phyloP scores from a whole-genome alignment of 1,139 yeast genomes.

The Ogataea hybrid region DNA sequence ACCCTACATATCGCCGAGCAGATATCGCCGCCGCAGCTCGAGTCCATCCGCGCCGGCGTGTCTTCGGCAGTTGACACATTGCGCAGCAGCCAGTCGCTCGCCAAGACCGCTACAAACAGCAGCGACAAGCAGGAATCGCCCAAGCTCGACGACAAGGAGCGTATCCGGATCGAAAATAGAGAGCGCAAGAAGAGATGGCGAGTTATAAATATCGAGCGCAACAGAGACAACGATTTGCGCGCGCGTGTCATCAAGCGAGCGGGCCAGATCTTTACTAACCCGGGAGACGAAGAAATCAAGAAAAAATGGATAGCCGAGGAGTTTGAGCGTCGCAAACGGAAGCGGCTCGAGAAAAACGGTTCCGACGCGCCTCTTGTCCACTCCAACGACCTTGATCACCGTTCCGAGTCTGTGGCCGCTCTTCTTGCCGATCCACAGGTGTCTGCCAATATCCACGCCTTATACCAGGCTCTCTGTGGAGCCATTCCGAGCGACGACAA shows the following conservation, averaged over 20 bases:
- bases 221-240: slow-evolving; percentile 83
- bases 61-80: slow-evolving; percentile 13
- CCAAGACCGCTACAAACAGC: not conserved
- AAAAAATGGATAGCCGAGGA: slow-evolving; percentile 76
- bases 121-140: slow-evolving; percentile 1
- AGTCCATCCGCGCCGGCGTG: slow-evolving; percentile 22
- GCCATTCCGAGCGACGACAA: slow-evolving; percentile 17
- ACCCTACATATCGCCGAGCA: slow-evolving; percentile 13
- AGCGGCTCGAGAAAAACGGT: slow-evolving; percentile 44
- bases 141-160: slow-evolving; percentile 43
- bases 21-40: slow-evolving; percentile 19
- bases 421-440: slow-evolving; percentile 3
- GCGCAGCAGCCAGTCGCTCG: not conserved
- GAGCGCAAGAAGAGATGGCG: slow-evolving; percentile 93
- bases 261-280: slow-evolving; percentile 58
- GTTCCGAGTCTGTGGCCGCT: slow-evolving; percentile 9
- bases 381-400: slow-evolving; percentile 1
- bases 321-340: slow-evolving; percentile 61
- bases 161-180: slow-evolving; percentile 67
- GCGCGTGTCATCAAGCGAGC: slow-evolving; percentile 79
- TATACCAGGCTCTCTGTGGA: slow-evolving; percentile 25
- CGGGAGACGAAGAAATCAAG: slow-evolving; percentile 52
- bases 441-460: slow-evolving; percentile 6
- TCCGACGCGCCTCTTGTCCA: slow-evolving; percentile 3
- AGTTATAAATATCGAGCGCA: slow-evolving; percentile 74